Evolutionary conservation across 106 monocot genomes (phyloP), one percentile per base, ranked within the genome.

Genomic region (Acorus gramineus): DNA sequence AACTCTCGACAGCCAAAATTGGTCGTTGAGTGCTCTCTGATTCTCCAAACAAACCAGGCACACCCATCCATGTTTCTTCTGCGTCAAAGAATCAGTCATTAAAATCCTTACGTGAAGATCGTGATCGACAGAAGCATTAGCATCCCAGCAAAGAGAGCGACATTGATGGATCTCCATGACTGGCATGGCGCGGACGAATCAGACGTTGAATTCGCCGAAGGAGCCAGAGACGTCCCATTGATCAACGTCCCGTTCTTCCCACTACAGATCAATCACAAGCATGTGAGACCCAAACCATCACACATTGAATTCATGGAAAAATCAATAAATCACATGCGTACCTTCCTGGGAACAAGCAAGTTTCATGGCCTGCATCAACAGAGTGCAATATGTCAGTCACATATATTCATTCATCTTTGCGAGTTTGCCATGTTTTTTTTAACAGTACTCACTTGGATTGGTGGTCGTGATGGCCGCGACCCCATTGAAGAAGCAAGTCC

Each of bases 401-500:
- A 2, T 44, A 3, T 8, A 9, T 3, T 14, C 43, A 44, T 61
- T 46, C 50, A 44, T 63, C 42, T 9, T 28, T 28, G 28, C 28
- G 1, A 28, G 28, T 28, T 28, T 28, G 28, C 28, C 0, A 49
- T 5, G 8, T 52, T 59, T 62, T 7, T 13, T 57, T 49, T 46
- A 44, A 11, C 47, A 61, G 14, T 44, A 8, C 76, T 78, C 79
- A 96, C 96, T 96, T 67, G 96, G 96, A 63, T 96, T 85, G 0
- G 90, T 91, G 4, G 96, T 91, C 7, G 96, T 96, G 56, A 96
- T 72, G 4, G 71, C 85, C 0, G 96, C 96, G 42, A 96, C 96
- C 6, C 96, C 96, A 68, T 84, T 96, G 73, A 96, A 96, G 71
- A 87, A 85, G 54, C 96, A 96, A n/a, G 85, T 96, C 47, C 96